Evolutionary conservation across 805 yeast species (phyloP).

Genomic region (Kuraishia molischiana): DNA sequence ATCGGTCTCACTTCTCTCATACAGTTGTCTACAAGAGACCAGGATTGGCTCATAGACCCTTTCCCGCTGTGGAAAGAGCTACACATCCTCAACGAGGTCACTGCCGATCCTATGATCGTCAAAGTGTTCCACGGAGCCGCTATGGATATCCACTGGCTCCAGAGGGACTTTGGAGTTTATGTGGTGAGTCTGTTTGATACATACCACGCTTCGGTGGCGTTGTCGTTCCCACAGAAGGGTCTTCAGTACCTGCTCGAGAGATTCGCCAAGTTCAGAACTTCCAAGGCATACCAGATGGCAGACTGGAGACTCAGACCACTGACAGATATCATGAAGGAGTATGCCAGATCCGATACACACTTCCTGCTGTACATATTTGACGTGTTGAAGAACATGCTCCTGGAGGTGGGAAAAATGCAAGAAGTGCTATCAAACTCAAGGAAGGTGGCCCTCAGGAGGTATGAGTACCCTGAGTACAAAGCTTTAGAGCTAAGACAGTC

Average conservation of each 20-base stretch:
- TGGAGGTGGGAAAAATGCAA: slow-evolving; percentile 35
- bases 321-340: slow-evolving; percentile 61
- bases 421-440: slow-evolving; percentile 67
- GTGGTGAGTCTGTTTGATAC: slow-evolving; percentile 89
- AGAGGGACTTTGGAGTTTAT: slow-evolving; percentile 88
- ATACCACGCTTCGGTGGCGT: slow-evolving; percentile 71
- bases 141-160: slow-evolving; percentile 96
- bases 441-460: slow-evolving; percentile 69
- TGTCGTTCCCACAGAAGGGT: slow-evolving; percentile 77
- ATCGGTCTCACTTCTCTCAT: slow-evolving; percentile 86
- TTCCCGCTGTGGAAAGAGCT: slow-evolving; percentile 63
- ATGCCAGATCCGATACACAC: slow-evolving; percentile 95
- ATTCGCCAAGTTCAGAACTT: slow-evolving; percentile 75
- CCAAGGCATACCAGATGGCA: slow-evolving; percentile 90
- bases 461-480: slow-evolving; percentile 50
- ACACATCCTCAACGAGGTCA: slow-evolving; percentile 55
- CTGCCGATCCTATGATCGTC: slow-evolving; percentile 70
- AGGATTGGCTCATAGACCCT: slow-evolving; percentile 85
- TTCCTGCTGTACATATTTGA: slow-evolving; percentile 77
- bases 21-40: slow-evolving; percentile 80
- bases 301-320: slow-evolving; percentile 95
- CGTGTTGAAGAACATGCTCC: slow-evolving; percentile 52
- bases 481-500: slow-evolving; percentile 37
- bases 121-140: slow-evolving; percentile 95
- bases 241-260: slow-evolving; percentile 76